Base-by-base conservation (phyloP, 768 basidiomycete species). In the Suillus occidentalis region DNA sequence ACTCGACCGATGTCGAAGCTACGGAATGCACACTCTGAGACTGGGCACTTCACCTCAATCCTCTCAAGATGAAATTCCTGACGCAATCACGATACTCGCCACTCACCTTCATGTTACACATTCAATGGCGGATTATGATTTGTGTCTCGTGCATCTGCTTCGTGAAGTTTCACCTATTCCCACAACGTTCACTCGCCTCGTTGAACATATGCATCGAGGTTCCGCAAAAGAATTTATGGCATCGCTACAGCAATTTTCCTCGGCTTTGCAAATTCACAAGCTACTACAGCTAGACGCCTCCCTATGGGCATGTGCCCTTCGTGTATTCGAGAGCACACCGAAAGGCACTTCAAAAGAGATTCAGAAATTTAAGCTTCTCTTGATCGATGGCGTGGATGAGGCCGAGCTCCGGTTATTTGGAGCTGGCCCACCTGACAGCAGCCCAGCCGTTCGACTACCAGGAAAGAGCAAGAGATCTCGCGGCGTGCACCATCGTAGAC, bases 371-470 rank as follows among this genome's bases (percentile, higher is more conserved):
- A 79, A 80, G n/a, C 72, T 71, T 37, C 69, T 77, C 57, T 70
- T 87, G 20, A 81, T 86, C 61, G 78, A 79, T 40, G 69, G 72
- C 18, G 80, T 85, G 20, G 86, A 86, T 34, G 78, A 78, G n/a
- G 85, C 85, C 13, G 86, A 88, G 71, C 69, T 73, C 43, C 76
- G 79, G 49, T 85, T 82, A 64, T 84, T 83, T 43, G 81, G 80
- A 36, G 60, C 70, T 25, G 62, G 60, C 52, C 28, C 50, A 20
- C 56, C 60, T 10, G 56, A 61, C 50, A 65, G 53, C 53, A 70
- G 71, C 56, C 72, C 71, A 31, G 43, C 67, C 43, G 57, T 68
- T 7, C 43, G 64, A n/a, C 67, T 66, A 7, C 62, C 70, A 31
- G 39, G 43, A 16, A 65, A 36, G 55, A 40, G 61, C 5, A 60